Conservation (phyloP, 1,284 basidiomycete species). For the Mycena sp. region DNA sequence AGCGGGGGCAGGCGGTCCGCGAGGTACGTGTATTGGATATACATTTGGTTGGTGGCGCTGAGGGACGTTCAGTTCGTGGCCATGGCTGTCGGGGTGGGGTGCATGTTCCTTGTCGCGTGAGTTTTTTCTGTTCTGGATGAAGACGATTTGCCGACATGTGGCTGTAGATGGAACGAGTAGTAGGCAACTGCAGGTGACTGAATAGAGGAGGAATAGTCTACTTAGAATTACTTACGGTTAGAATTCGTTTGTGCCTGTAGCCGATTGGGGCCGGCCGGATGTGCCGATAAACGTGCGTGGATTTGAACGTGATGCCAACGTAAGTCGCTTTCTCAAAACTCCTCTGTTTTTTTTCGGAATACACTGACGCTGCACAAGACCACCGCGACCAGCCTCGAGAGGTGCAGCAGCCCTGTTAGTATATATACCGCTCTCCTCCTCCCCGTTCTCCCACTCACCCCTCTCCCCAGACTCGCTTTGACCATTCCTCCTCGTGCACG, state of each 20-base stretch:
- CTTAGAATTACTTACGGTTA: too few species aligned
- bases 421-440: too few species aligned
- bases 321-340: background rate
- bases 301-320: background rate
- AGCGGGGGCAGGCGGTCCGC: slow-evolving; percentile 86
- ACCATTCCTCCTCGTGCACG: background rate
- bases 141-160: slow-evolving; percentile 28
- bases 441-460: background rate
- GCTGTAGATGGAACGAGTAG: slow-evolving; percentile 86
- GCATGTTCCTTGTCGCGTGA: slow-evolving; percentile 90
- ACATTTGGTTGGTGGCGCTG: slow-evolving; percentile 17
- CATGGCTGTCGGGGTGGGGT: slow-evolving; percentile 87
- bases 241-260: too few species aligned
- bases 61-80: slow-evolving; percentile 72
- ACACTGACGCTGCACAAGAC: background rate
- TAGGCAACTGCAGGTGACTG: slow-evolving; percentile 23
- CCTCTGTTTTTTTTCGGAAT: too few species aligned
- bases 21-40: slow-evolving; percentile 61
- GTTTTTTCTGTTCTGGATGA: slow-evolving; percentile 47
- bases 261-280: background rate
- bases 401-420: background rate
- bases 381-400: background rate
- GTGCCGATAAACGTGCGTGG: slow-evolving; percentile 1
- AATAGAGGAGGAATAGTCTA: background rate
- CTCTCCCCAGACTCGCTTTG: background rate